These are phyloP conservation scores for Arthrobotrys entomopaga DNA, from an alignment of 2,329 filamentous ascomycete genomes.

Conservation along the genomic window DNA sequence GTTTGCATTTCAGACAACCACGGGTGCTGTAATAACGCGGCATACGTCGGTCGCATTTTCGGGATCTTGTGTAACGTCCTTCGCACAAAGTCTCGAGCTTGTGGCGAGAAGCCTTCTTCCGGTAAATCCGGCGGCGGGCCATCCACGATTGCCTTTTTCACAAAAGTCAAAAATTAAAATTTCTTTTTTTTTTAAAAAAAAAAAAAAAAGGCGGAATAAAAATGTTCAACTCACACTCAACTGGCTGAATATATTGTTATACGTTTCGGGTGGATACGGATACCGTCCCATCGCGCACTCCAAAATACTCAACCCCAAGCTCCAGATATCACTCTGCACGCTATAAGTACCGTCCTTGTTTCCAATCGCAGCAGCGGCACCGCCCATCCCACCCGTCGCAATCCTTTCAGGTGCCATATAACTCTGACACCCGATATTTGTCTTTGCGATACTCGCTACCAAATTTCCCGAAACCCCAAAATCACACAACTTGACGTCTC, in stretches of 20 bases:
- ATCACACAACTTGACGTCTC: slow-evolving; percentile 97
- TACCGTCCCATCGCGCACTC: slow-evolving; percentile 95
- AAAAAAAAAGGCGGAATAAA: slow-evolving; percentile 6
- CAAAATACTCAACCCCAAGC: slow-evolving; percentile 89
- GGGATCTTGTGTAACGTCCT: slow-evolving; percentile 93
- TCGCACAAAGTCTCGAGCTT: slow-evolving; percentile 85
- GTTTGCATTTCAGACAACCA: slow-evolving; percentile 84
- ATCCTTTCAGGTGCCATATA: slow-evolving; percentile 99
- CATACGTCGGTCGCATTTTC: slow-evolving; percentile 90
- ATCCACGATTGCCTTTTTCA: slow-evolving; percentile 89
- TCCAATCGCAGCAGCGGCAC: slow-evolving; percentile 70
- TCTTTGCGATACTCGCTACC: slow-evolving; percentile 96
- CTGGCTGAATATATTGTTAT: slow-evolving; percentile 98
- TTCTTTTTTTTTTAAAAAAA: no score
- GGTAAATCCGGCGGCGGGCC: slow-evolving; percentile 93
- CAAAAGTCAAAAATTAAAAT: neutral
- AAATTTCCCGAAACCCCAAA: slow-evolving; percentile 97
- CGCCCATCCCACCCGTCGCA: slow-evolving; percentile 79
- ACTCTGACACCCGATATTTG: slow-evolving; percentile 98
- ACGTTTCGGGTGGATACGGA: slow-evolving; percentile 95
- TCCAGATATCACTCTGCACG: slow-evolving; percentile 98
- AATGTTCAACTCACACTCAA: slow-evolving; percentile 77
- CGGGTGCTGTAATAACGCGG: slow-evolving; percentile 85
- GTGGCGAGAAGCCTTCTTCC: slow-evolving; percentile 77
- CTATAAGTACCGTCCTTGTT: slow-evolving; percentile 79